phyloP scores from a whole-genome alignment of 73 alveolate genomes.

The Paramecium bursaria region DNA sequence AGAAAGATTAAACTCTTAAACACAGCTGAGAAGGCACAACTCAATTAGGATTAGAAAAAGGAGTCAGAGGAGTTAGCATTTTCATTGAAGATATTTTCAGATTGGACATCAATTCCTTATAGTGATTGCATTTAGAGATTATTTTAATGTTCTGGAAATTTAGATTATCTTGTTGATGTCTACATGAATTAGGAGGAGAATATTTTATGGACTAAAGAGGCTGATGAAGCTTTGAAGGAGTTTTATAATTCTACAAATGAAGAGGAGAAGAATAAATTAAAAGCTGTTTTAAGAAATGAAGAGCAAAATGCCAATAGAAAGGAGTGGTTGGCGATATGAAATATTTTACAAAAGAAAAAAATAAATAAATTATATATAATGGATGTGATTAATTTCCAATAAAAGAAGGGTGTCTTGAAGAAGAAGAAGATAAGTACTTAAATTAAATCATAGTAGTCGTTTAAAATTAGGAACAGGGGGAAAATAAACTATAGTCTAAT shows the following conservation, averaged over 20 bases:
- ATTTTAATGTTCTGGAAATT: conserved; percentile 48
- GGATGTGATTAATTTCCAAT: too few species aligned
- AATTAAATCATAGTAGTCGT: too few species aligned
- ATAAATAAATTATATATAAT: too few species aligned
- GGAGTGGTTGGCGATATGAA: too few species aligned
- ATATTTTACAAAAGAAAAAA: too few species aligned
- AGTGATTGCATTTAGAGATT: conserved; percentile 16
- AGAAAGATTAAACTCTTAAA: background rate
- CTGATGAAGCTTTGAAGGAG: conserved; percentile 38
- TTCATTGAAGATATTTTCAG: background rate
- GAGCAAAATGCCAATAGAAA: background rate
- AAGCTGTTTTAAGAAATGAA: background rate
- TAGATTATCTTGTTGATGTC: conserved; percentile 23
- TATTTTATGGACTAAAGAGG: conserved; percentile 45
- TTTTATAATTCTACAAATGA: background rate
- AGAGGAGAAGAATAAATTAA: background rate
- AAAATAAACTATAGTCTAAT: conserved; percentile 29
- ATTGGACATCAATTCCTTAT: background rate
- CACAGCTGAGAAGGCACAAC: background rate
- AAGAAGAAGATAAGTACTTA: too few species aligned
- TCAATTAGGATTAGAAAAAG: conserved; percentile 5
- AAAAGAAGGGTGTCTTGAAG: too few species aligned
- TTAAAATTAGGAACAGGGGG: too few species aligned
- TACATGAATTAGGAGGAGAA: conserved; percentile 23
- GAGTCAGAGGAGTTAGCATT: conserved; percentile 6